phyloP scores from a whole-genome alignment of 352 stramenopile species.

The Phytophthora niederhauseri region DNA sequence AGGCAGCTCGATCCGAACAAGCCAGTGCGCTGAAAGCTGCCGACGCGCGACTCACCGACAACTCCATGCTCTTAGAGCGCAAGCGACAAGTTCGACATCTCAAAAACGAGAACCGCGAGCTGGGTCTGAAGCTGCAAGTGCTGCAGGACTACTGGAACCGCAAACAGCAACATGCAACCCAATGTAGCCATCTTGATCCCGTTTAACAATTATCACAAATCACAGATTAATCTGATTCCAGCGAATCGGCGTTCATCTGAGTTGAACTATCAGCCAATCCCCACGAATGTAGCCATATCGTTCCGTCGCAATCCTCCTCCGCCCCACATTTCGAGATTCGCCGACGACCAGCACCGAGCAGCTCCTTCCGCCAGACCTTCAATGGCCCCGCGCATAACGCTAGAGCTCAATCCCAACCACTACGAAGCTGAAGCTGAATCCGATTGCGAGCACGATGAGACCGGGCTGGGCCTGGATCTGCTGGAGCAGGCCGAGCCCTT shows the following conservation, averaged over 20 bases:
- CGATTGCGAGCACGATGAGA: slow-evolving; percentile 33
- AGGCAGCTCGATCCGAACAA: slow-evolving; percentile 20
- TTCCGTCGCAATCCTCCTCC: background rate
- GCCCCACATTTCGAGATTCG: slow-evolving; percentile 15
- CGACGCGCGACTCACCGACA: slow-evolving; percentile 42
- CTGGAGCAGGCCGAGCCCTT: slow-evolving; percentile 43
- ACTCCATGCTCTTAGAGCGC: slow-evolving; percentile 41
- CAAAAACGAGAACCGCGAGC: slow-evolving; percentile 45
- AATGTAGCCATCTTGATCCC: slow-evolving; percentile 27
- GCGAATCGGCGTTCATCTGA: slow-evolving; percentile 22
- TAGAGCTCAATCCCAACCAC: slow-evolving; percentile 14
- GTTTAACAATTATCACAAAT: slow-evolving; percentile 26
- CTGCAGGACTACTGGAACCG: slow-evolving; percentile 44
- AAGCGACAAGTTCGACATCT: slow-evolving; percentile 52
- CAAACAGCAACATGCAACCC: slow-evolving; percentile 28
- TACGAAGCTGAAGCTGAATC: slow-evolving; percentile 24
- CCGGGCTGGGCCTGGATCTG: slow-evolving; percentile 26
- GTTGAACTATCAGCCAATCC: slow-evolving; percentile 27
- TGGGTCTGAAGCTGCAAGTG: slow-evolving; percentile 47
- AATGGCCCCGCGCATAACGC: slow-evolving; percentile 16
- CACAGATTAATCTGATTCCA: slow-evolving; percentile 23
- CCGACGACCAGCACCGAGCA: slow-evolving; percentile 2
- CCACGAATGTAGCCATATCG: slow-evolving; percentile 2
- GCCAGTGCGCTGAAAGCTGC: slow-evolving; percentile 24
- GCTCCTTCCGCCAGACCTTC: slow-evolving; percentile 1